Conservation (phyloP, 345 rosid genomes). For the Leavenworthia alabamica region DNA sequence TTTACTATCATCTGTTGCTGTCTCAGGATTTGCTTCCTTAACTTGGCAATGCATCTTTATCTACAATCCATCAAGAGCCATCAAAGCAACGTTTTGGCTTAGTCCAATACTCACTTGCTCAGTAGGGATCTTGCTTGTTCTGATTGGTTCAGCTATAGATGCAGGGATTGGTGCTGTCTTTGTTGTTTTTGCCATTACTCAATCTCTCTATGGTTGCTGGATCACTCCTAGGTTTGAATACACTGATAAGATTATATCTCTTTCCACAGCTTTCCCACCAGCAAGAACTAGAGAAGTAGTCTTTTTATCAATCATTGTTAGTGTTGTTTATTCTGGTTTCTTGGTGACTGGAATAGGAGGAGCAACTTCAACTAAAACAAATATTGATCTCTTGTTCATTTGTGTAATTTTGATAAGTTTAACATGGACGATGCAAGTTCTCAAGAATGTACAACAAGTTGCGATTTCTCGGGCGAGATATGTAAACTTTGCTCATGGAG, state of each 20-base stretch:
- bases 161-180: constrained; percentile 43
- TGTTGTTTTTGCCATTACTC: constrained; percentile 39
- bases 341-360: constrained; percentile 74
- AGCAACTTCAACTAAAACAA: constrained; percentile 53
- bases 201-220: constrained; percentile 69
- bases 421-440: constrained; percentile 70
- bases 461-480: constrained; percentile 53
- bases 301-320: constrained; percentile 22
- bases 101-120: constrained; percentile 57
- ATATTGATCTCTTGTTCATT: constrained; percentile 48
- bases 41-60: constrained; percentile 47
- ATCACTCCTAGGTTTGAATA: constrained; percentile 53
- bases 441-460: constrained; percentile 52
- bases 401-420: constrained; percentile 50
- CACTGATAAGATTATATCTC: constrained; percentile 42
- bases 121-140: constrained; percentile 47
- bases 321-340: constrained; percentile 47
- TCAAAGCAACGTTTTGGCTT: constrained; percentile 63
- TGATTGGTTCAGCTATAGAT: constrained; percentile 43
- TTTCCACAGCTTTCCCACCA: constrained; percentile 50
- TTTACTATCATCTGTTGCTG: constrained; percentile 48
- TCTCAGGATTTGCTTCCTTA: constrained; percentile 45
- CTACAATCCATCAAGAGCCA: constrained; percentile 40
- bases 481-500: constrained; percentile 46
- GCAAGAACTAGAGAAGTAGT: constrained; percentile 32